These are phyloP conservation scores for Acanthamoeba divionensis DNA, from an alignment of 208 protist genomes.

Conservation along the genomic window DNA sequence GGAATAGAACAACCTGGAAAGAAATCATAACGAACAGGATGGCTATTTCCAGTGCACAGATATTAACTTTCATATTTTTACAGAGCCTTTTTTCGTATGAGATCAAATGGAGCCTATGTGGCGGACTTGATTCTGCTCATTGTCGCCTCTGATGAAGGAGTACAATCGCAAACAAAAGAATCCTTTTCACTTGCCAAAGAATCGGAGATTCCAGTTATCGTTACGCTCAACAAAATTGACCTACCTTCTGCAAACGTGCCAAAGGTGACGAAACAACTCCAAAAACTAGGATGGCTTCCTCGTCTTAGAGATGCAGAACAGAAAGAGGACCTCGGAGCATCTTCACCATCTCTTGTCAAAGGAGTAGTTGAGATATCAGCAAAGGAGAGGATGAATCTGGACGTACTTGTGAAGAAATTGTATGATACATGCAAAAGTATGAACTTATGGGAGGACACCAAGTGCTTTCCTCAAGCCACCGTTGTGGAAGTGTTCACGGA, in stretches of 20 bases:
- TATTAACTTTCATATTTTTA: conserved; percentile 49
- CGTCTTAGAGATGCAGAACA: conserved; percentile 77
- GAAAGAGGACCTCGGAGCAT: conserved; percentile 75
- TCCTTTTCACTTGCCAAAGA: conserved; percentile 60
- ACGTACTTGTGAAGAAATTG: conserved; percentile 88
- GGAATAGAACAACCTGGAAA: too few relatives aligned
- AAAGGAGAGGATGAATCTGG: conserved; percentile 79
- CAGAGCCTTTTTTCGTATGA: conserved; percentile 92
- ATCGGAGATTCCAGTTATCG: conserved; percentile 85
- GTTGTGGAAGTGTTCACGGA: conserved; percentile 86
- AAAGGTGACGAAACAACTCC: conserved; percentile 75
- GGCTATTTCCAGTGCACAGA: too few relatives aligned
- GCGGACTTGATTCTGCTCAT: conserved; percentile 96
- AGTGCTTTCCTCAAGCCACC: conserved; percentile 83
- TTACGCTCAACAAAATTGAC: conserved; percentile 97
- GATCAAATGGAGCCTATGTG: conserved; percentile 86
- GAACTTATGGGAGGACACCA: conserved; percentile 85
- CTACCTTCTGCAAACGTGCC: conserved; percentile 83
- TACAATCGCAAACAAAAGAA: conserved; percentile 89
- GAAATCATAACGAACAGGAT: too few relatives aligned
- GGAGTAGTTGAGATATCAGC: conserved; percentile 86
- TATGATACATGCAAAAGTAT: conserved; percentile 87
- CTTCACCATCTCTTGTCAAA: neutral
- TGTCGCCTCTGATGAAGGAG: conserved; percentile 93
- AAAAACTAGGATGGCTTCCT: neutral